Evolutionary conservation across 2,329 filamentous ascomycete species (phyloP), one percentile per base, ranked within the genome.

Genomic region (Cladophialophora psammophila): DNA sequence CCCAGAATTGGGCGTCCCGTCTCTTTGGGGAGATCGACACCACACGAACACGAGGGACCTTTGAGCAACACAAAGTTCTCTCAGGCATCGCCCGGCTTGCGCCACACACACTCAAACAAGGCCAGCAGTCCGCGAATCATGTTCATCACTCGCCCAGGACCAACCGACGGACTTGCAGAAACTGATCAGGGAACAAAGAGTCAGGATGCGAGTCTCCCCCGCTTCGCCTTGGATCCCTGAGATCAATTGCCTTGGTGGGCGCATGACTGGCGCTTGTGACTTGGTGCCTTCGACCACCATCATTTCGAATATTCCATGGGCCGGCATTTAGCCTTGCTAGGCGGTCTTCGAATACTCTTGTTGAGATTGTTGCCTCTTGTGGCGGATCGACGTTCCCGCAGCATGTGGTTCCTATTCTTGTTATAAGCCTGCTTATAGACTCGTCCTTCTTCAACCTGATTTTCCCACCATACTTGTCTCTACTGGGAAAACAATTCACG

Each of bases 211-310:
- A 40, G 32, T 15, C 15, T 35, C 59, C 34, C 34, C 45, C 59
- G 42, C 59, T 20, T 31, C 52, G 59, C 45, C 31, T 34, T 34
- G 26, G 54, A 45, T 48, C 26, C 34, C 34, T 36, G 10, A 54
- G 32, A 66, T 69, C 60, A 20, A 38, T 42, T 34, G 20, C 54
- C 55, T 32, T 34, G 32, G 32, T n/a, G 18, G 53, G 54, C 65
- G 59, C 48, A 65, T 69, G 68, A 69, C 65, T 58, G 48, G 64
- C 31, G 58, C 68, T 60, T 67, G 68, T 69, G 68, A 69, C 68
- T 69, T 62, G 68, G 26, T 50, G 15, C 26, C 3, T 36, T 34
- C n/a, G 32, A 61, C 50, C 38, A 18, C 60, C 53, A 52, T 31
- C 35, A 48, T 57, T 55, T n/a, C 42, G 45, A 64, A 60, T 34